Conservation (phyloP, 148 eudicot species). For the Heliosperma pusillum region DNA sequence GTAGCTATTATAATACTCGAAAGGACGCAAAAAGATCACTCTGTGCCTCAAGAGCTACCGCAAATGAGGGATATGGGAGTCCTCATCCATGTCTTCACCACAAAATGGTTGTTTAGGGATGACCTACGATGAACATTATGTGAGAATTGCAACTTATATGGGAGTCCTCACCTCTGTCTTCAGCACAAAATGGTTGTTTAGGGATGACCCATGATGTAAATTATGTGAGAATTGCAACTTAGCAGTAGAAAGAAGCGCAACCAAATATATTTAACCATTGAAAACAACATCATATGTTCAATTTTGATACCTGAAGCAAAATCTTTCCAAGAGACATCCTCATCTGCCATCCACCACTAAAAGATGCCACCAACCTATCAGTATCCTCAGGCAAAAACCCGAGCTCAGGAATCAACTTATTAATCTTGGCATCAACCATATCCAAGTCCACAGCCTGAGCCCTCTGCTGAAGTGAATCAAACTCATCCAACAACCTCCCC, state of each 20-base stretch:
- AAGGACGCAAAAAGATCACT: background rate
- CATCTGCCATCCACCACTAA: slow-evolving; percentile 99
- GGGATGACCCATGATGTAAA: background rate
- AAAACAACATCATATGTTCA: background rate
- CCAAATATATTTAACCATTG: background rate
- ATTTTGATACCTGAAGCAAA: slow-evolving; percentile 66
- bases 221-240: background rate
- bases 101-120: too few relatives aligned
- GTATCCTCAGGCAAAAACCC: slow-evolving; percentile 84
- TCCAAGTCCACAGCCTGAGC: slow-evolving; percentile 82
- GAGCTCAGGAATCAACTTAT: slow-evolving; percentile 85
- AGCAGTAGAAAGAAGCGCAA: background rate
- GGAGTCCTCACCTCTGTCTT: background rate
- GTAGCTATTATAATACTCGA: background rate
- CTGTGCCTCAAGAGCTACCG: background rate
- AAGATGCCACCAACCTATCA: slow-evolving; percentile 91
- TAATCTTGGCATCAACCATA: slow-evolving; percentile 76
- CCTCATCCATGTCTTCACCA: background rate
- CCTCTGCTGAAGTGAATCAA: slow-evolving; percentile 80
- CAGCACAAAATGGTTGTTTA: background rate
- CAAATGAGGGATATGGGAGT: background rate
- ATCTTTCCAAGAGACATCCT: slow-evolving; percentile 99
- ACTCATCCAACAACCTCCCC: slow-evolving; percentile 97
- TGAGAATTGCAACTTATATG: background rate
- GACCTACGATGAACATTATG: background rate